These are phyloP conservation scores for Talaromyces albobiverticillius DNA, from an alignment of 2,329 filamentous ascomycete genomes.

Conservation along the genomic window DNA sequence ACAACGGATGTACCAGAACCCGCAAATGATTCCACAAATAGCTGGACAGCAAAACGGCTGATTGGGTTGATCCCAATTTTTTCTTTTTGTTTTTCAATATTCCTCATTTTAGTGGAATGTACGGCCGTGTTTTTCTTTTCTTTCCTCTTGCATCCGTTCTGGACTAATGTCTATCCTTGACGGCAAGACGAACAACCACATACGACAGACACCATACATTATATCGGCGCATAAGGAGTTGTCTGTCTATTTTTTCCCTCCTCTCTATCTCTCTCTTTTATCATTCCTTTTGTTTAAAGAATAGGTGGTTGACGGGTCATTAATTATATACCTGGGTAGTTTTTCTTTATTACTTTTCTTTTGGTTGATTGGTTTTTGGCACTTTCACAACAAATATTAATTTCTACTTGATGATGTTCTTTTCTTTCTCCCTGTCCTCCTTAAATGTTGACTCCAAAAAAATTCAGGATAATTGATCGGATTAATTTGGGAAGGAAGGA, in stretches of 20 bases:
- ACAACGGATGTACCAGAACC: slow-evolving; percentile 55
- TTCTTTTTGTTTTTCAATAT: neutral
- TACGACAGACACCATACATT: slow-evolving; percentile 8
- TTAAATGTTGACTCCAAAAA: too few relatives aligned
- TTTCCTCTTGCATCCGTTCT: neutral
- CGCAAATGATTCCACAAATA: slow-evolving; percentile 48
- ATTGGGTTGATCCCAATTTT: slow-evolving; percentile 1
- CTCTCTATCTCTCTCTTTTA: neutral
- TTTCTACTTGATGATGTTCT: neutral
- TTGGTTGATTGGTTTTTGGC: neutral
- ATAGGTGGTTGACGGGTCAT: neutral
- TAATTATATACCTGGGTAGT: neutral
- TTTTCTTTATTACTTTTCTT: neutral
- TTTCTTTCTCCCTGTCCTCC: too few relatives aligned
- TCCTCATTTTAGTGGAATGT: slow-evolving; percentile 1
- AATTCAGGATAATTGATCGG: neutral
- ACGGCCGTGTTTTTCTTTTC: neutral
- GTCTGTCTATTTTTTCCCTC: neutral
- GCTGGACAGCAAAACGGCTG: slow-evolving; percentile 22
- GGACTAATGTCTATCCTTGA: slow-evolving; percentile 8
- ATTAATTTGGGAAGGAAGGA: too few relatives aligned
- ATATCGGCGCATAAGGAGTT: slow-evolving; percentile 11
- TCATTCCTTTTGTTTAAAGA: neutral
- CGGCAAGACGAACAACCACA: neutral
- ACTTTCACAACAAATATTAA: neutral